Base-by-base conservation (phyloP, 768 basidiomycete genomes). In the Russula foetens region DNA sequence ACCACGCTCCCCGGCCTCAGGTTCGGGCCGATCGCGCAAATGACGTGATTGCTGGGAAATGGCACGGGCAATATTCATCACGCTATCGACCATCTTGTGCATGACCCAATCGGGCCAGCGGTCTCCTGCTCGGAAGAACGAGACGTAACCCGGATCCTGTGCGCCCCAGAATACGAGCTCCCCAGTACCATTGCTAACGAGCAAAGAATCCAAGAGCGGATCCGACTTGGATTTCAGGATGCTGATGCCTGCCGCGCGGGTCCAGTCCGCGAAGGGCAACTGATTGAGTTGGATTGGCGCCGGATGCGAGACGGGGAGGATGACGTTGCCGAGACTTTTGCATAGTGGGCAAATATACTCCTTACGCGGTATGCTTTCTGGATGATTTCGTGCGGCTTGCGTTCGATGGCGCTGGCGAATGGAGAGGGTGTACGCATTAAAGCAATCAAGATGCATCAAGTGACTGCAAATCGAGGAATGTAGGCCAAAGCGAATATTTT, bases 321-420 rank as follows among this genome's bases (percentile, higher is more conserved):
- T 86, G 31, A 93, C 84, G 71, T 99, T 99, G 3, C 96, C 94
- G 7, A 98, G 77, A 67, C 91, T 93, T 74, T 98, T 98, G 77
- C 97, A 99, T 4, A 99, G 75, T 1, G 97, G 97, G 67, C 97
- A 99, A 49, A 98, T 90, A 74, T 87, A 98, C 68, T 99, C 97
- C 66, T 89, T 88, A 43, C 97, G 81, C 17, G 88, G 84, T n/a
- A 94, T 92, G 67, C 85, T 89, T 71, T 98, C 96, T 0, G 97
- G 95, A 69, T 97, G 96, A 65, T 94, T 92, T 41, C 97, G 77
- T 7, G 92, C 92, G 6, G 90, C 84, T 67, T 98, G 96, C 0
- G 87, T 79, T 8, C 89, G 82, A 69, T 96, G 93, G 14, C 95
- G 87, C 63, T 89, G 86, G 47, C 91, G 82, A 55, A 98, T 86